Percentiles rank a stretch among this genome's conserved stretches.
phyloP scores from a whole-genome alignment of 345 rosid species.

The Microcos paniculata region DNA sequence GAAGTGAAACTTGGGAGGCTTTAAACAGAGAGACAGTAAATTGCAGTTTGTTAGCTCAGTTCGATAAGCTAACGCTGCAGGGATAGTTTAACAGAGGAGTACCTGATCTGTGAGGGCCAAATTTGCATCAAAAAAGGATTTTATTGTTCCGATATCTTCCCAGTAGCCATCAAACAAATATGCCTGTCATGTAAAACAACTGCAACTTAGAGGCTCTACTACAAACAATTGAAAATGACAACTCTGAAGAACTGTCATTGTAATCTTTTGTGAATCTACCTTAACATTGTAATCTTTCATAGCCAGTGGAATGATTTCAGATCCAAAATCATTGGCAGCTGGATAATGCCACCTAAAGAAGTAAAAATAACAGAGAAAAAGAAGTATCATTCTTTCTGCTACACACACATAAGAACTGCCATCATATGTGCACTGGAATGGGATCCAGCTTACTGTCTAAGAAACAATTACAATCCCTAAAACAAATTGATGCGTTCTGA shows the following conservation, averaged over 20 bases:
- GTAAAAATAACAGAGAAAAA: neutral
- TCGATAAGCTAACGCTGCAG: neutral
- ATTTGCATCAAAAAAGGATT: conserved; percentile 84
- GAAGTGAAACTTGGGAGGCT: conserved; percentile 83
- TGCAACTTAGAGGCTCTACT: neutral
- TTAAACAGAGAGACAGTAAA: conserved; percentile 18
- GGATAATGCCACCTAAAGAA: conserved; percentile 56
- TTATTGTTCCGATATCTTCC: conserved; percentile 92
- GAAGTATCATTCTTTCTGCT: neutral
- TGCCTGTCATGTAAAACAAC: conserved; percentile 39
- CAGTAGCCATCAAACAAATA: conserved; percentile 69
- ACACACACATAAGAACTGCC: neutral
- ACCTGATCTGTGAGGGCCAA: conserved; percentile 80
- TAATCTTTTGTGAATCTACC: conserved; percentile 38
- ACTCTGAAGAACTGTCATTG: neutral
- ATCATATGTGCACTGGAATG: neutral
- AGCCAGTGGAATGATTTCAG: conserved; percentile 75
- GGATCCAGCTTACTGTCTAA: neutral
- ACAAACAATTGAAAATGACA: conserved; percentile 8
- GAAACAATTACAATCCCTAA: neutral
- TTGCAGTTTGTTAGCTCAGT: conserved; percentile 4
- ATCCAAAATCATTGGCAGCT: conserved; percentile 81
- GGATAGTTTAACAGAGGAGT: conserved; percentile 20
- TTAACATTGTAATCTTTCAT: conserved; percentile 60
- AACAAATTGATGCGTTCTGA: neutral